Conservation (phyloP, 768 basidiomycete genomes). For the Psilocybe azurescens region DNA sequence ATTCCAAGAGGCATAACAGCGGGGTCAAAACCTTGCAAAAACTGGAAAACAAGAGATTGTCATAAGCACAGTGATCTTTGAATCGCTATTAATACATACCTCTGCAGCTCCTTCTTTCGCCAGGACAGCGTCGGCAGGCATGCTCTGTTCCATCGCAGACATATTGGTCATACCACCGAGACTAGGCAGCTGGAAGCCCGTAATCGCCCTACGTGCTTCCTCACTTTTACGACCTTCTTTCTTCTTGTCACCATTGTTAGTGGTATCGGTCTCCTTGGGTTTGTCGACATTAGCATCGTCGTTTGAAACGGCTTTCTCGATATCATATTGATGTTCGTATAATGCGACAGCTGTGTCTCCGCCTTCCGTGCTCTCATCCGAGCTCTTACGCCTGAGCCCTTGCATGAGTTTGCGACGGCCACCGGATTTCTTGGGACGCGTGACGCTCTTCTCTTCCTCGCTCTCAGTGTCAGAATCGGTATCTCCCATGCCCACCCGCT, state of each 20-base stretch:
- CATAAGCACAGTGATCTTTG: conserved; percentile 1
- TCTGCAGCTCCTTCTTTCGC: conserved; percentile 77
- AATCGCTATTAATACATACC: conserved; percentile 41
- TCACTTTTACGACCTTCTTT: conserved; percentile 20
- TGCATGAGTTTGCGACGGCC: conserved; percentile 20
- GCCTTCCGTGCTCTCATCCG: conserved; percentile 23
- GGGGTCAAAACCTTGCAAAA: conserved; percentile 82
- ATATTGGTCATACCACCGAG: conserved; percentile 48
- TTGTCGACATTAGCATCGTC: background rate
- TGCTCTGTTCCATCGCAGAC: conserved; percentile 73
- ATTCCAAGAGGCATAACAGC: conserved; percentile 87
- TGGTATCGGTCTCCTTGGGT: background rate
- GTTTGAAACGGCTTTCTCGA: conserved; percentile 30
- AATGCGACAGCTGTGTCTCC: conserved; percentile 7
- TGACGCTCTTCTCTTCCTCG: conserved; percentile 35
- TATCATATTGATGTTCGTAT: conserved; percentile 17
- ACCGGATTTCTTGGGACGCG: conserved; percentile 21
- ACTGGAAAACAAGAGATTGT: conserved; percentile 45
- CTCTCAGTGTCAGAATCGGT: conserved; percentile 53
- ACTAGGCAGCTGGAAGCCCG: conserved; percentile 44
- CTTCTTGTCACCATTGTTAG: conserved; percentile 7
- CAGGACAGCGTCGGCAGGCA: conserved; percentile 89
- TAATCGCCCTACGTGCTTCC: conserved; percentile 32
- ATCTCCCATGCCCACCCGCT: conserved; percentile 77
- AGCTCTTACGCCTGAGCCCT: conserved; percentile 23